These are phyloP conservation scores for Zanthoxylum bungeanum DNA, from an alignment of 345 rosid genomes.

Conservation along the genomic window DNA sequence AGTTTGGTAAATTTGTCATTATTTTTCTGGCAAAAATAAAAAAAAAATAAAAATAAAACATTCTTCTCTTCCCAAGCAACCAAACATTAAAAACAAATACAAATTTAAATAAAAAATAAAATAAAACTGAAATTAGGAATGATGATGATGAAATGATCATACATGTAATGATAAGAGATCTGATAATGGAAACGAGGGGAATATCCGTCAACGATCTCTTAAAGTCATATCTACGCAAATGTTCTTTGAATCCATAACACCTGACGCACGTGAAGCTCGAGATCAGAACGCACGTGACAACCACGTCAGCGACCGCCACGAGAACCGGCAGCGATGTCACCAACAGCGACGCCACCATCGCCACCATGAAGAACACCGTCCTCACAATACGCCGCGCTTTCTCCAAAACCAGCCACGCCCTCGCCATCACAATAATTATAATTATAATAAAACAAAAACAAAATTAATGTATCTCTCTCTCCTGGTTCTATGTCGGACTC, in stretches of 20 bases:
- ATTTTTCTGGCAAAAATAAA: no score
- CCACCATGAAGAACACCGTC: conserved; percentile 83
- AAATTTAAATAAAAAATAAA: background rate
- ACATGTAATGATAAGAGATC: conserved; percentile 82
- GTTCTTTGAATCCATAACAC: conserved; percentile 63
- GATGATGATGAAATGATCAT: conserved; percentile 13
- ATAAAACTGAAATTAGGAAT: background rate
- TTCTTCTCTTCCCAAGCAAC: background rate
- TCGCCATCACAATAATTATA: conserved; percentile 28
- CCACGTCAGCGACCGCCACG: conserved; percentile 71
- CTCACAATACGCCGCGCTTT: conserved; percentile 61
- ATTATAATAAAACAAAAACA: background rate
- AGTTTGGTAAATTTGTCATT: background rate
- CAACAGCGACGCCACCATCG: conserved; percentile 82
- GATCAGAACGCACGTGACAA: conserved; percentile 57
- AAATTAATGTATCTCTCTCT: background rate
- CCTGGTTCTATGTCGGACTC: conserved; percentile 18
- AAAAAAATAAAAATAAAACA: no score
- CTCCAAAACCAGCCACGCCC: conserved; percentile 49
- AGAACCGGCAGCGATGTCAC: conserved; percentile 79
- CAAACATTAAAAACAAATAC: background rate
- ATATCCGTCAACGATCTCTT: conserved; percentile 78
- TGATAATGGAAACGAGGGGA: conserved; percentile 74
- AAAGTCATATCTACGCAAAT: conserved; percentile 60
- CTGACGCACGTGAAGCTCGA: conserved; percentile 76